Evolutionary conservation across 2,329 filamentous ascomycete species (phyloP), one percentile per base, ranked within the genome.

Genomic region (Colletotrichum liaoningense): DNA sequence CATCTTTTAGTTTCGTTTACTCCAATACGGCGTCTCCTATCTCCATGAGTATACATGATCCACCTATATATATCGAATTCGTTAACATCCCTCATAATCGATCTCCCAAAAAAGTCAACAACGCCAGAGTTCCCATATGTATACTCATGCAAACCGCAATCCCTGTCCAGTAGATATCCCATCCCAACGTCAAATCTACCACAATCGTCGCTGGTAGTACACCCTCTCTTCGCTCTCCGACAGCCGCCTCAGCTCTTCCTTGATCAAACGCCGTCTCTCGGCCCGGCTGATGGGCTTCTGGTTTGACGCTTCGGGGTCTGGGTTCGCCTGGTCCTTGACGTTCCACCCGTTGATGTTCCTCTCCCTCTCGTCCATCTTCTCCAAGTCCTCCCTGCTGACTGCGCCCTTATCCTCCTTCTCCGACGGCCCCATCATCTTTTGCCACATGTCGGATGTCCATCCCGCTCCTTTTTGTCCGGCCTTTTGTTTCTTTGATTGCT

Each of bases 231-330:
- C 81, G 19, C 82, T 80, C 78, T 85, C 86, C 7, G 87, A 83
- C 68, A 88, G 77, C 74, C 80, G 83, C 79, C 80, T 81, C 73
- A 92, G 86, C 77, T 91, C 89, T 74, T 89, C 86, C 78, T 89
- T 90, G 78, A 91, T 92, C 76, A 86, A 83, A 78, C 84, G 84
- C 76, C 90, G 84, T 76, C 90, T 86, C 80, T 90, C 87, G 0
- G 86, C 88, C 68, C 83, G 82, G 69, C 84, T 88, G 24, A 90
- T 80, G 1, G 87, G 87, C 78, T 88, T 85, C 68, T 85, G 81
- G 54, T 81, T 81, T 73, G 83, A 82, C 12, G 79, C 80, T 24
- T 78, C 77, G 6, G 81, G 81, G 65, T 84, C 83, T 1, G 83
- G 81, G 56, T 83, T 80, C 11, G 79, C 67, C 57, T 73, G 73